A percentile compares a stretch with the other conserved stretches of the same genome.
These are phyloP conservation scores for Trifolium fragiferum DNA, from an alignment of 306 rosid species.

Conservation along the genomic window DNA sequence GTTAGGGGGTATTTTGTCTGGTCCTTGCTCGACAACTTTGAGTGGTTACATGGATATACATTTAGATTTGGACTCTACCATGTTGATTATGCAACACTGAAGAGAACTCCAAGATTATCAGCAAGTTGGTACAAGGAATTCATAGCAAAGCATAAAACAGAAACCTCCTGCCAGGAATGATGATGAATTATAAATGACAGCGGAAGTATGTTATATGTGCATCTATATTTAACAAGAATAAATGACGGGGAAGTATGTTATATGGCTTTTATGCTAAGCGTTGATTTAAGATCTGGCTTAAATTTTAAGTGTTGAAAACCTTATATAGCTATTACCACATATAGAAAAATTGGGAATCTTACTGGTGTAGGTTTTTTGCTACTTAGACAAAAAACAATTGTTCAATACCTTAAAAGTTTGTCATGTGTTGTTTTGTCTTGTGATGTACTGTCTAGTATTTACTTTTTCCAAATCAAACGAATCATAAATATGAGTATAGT, in stretches of 20 bases:
- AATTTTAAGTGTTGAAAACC: neutral
- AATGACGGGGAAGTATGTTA: no score
- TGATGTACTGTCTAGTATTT: no score
- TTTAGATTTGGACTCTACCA: conserved; percentile 50
- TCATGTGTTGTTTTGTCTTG: no score
- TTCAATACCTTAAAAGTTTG: no score
- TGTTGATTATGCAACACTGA: conserved; percentile 52
- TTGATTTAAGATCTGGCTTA: conserved; percentile 8
- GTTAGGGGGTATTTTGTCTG: conserved; percentile 62
- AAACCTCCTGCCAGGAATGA: neutral
- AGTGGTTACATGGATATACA: conserved; percentile 53
- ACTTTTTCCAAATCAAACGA: no score
- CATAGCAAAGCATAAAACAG: conserved; percentile 43
- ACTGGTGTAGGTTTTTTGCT: no score
- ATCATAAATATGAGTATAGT: neutral
- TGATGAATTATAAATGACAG: neutral
- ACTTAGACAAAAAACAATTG: no score
- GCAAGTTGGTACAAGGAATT: conserved; percentile 60
- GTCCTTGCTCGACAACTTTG: conserved; percentile 68
- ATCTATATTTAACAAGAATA: no score
- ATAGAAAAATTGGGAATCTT: no score
- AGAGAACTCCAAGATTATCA: conserved; percentile 54
- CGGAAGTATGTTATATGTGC: no score
- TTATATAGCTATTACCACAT: no score
- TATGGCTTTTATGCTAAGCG: no score